Conservation (phyloP, 345 rosid genomes). For the Salix dunnii region DNA sequence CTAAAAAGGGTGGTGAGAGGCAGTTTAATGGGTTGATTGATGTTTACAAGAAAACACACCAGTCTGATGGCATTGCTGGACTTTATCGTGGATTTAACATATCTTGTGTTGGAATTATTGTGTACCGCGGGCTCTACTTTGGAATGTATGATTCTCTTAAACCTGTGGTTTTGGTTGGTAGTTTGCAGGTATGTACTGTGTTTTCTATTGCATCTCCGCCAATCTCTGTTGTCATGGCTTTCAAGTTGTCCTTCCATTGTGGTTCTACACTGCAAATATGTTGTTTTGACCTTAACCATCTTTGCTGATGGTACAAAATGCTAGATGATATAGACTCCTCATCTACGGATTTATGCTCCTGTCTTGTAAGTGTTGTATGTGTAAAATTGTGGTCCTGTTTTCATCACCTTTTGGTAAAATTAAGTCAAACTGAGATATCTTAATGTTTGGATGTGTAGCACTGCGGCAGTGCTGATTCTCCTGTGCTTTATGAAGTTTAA, state of each 20-base stretch:
- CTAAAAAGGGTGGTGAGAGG: constrained; percentile 29
- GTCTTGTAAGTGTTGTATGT: background rate
- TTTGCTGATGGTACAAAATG: background rate
- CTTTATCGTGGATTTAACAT: constrained; percentile 35
- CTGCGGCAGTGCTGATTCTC: background rate
- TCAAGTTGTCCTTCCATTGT: too few species aligned
- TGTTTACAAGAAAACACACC: constrained; percentile 26
- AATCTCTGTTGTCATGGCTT: too few species aligned
- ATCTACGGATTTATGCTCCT: background rate
- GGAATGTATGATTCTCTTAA: constrained; percentile 34
- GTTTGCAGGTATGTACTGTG: constrained; percentile 20
- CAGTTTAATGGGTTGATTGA: constrained; percentile 31
- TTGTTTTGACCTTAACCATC: background rate
- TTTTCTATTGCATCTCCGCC: background rate
- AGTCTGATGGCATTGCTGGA: constrained; percentile 30
- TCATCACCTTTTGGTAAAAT: background rate
- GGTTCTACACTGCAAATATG: background rate
- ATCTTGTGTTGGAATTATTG: constrained; percentile 32
- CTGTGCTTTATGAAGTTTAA: background rate
- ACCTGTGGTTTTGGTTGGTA: constrained; percentile 24
- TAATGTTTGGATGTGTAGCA: background rate
- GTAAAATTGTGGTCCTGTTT: background rate
- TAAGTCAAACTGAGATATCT: background rate
- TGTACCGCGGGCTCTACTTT: constrained; percentile 32
- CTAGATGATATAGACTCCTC: background rate